Base-by-base conservation (phyloP, 192 early-diverging fungal genomes). In the Spizellomyces sp. region DNA sequence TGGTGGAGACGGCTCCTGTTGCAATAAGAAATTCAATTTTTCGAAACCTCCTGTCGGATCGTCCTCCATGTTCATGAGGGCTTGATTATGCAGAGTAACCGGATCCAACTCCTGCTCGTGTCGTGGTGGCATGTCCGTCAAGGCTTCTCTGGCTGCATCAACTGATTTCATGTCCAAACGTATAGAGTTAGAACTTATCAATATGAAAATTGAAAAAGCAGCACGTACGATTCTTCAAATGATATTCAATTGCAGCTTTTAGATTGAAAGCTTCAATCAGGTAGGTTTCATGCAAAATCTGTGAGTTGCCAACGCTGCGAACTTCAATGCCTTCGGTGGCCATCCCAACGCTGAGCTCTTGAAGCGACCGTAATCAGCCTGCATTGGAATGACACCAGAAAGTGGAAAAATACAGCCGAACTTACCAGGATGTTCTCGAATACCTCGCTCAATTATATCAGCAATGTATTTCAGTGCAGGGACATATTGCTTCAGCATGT, bases 41-140 rank as follows among this genome's bases (percentile, higher is more conserved):
- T 88, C 85, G 58, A 88, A 87, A 6, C 87, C 87, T 17, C 75
- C 74, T 5, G 80, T 73, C 4, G 87, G 87, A 69, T 88, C 87
- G 8, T 82, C 65, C 52, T 88, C 87, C 87, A 88, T 88, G 73
- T 87, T 79, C 79, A 85, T 84, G 14, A 88, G 73, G 1, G 86
- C 87, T 56, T 80, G 78, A 76, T 88, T 88, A 67, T 87, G 85
- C 41, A 88, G 75, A 4, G 86, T 88, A 6, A 88, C 86, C n/a
- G 81, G 87, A 55, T 88, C 87, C 9, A 88, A 76, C 66, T 88
- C 87, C 45, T 80, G 75, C 75, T 88, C 87, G 19, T 76, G 71
- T 44, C 87, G 78, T 9, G 87, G 87, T n/a, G 87, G 87, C 87
- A 88, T 88, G 71, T 88, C 87, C 12, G 83, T 81, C 7, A 88